Conservation (phyloP, 108 stramenopile genomes). For the Mediolabrus comicus region DNA sequence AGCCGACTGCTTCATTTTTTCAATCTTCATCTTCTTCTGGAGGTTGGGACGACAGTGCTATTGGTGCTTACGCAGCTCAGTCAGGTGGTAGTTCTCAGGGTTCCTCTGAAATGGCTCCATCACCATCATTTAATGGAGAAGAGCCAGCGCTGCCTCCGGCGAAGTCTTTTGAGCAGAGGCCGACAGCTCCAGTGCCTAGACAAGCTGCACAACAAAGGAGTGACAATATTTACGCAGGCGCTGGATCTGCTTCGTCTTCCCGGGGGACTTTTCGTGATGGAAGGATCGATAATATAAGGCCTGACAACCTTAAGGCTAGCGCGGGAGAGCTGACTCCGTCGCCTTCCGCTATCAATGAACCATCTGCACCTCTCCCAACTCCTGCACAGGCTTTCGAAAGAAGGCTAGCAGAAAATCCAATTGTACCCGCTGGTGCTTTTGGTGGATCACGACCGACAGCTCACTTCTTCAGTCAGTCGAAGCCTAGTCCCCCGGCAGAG, state of each 20-base stretch:
- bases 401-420: conserved; percentile 25
- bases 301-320: not conserved
- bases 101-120: conserved; percentile 1
- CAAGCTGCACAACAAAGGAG: not conserved
- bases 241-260: not conserved
- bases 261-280: not conserved
- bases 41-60: not conserved
- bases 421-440: conserved; percentile 40
- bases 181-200: not conserved
- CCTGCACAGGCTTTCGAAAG: conserved; percentile 29
- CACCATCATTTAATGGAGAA: not conserved
- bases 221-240: conserved; percentile 7
- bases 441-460: conserved; percentile 43
- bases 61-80: not conserved
- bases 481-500: conserved; percentile 5
- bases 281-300: conserved; percentile 13
- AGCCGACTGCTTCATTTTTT: conserved; percentile 5
- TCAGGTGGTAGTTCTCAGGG: not conserved
- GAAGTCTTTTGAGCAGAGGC: conserved; percentile 1
- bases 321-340: conserved; percentile 16
- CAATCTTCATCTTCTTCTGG: not conserved
- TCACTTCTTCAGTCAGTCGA: conserved; percentile 28
- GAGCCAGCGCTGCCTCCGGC: conserved; percentile 2
- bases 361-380: conserved; percentile 20
- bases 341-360: conserved; percentile 13